Base-by-base conservation (phyloP, 2,329 filamentous ascomycete species). In the Orbilia oligospora region DNA sequence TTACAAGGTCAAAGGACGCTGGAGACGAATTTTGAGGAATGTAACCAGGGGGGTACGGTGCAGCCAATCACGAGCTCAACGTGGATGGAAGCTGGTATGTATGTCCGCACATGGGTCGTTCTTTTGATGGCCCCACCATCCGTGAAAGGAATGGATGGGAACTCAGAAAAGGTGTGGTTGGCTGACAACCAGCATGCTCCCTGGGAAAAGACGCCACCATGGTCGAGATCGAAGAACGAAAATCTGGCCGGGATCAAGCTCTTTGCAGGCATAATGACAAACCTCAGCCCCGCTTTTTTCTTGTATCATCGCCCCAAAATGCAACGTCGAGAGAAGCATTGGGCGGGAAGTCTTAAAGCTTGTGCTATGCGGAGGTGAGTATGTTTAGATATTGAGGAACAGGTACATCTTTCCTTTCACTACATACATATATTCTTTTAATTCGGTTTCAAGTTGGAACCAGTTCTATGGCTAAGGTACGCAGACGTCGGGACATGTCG, bases 21-120 rank as follows among this genome's bases (percentile, higher is more conserved):
- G 51, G 38, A 61, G 51, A 73, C 48, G 67, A 66, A 70, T 56
- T 51, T 8, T 71, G 61, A 71, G 66, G 66, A 77, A 77, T 77
- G 73, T 68, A 44, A 64, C 73, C 67, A 48, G 56, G 75, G 66
- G 75, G 55, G 61, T 24, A 69, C 41, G 16, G 75, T 71, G 63
- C 75, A 78, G 75, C 75, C 75, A 78, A 78, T 78, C 75, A 78
- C 75, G 68, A 72, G 68, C 75, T 65, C 68, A 78, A 78, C 75
- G 75, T 78, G 75, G 55, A 64, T 55, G 48, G 73, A 64, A 71
- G 67, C 48, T 63, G 75, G 58, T 64, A 78, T 72, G 73, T 58
- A 58, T 18, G 53, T 58, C 53, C 16, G 56, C 75, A 78, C 68
- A 68, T 56, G 75, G 68, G 69, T 71, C 68, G 67, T 69, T 68